Percentiles rank a stretch among this genome's conserved stretches.
These are phyloP conservation scores for Daldinia bambusicola DNA, from an alignment of 495 filamentous ascomycete species.

Conservation along the genomic window DNA sequence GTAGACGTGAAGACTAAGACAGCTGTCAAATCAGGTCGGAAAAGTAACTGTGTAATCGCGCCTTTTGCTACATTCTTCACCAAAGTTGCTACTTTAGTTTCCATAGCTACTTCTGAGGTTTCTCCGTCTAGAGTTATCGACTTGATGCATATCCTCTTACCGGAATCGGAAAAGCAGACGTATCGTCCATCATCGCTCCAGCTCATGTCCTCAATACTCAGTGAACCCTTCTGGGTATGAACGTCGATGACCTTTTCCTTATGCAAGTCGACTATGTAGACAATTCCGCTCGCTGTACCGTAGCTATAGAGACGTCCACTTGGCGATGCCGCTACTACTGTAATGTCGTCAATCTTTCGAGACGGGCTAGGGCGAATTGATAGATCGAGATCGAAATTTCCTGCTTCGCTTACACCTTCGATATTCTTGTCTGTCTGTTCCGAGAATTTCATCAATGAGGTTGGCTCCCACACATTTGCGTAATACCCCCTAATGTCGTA, in stretches of 20 bases:
- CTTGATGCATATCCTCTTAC: slow-evolving; percentile 35
- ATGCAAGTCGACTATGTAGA: slow-evolving; percentile 33
- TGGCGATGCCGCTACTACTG: slow-evolving; percentile 34
- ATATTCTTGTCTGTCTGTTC: slow-evolving; percentile 31
- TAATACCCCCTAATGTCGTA: slow-evolving; percentile 47
- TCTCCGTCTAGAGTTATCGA: not conserved
- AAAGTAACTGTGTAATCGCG: slow-evolving; percentile 16
- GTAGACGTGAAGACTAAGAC: slow-evolving; percentile 6
- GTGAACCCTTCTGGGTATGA: slow-evolving; percentile 21
- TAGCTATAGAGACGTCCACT: slow-evolving; percentile 40
- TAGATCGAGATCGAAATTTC: not conserved
- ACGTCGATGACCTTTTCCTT: slow-evolving; percentile 32
- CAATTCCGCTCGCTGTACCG: slow-evolving; percentile 39
- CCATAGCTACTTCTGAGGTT: not conserved
- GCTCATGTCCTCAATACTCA: slow-evolving; percentile 44
- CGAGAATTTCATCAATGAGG: slow-evolving; percentile 37
- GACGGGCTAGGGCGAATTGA: not conserved
- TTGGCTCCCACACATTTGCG: slow-evolving; percentile 48
- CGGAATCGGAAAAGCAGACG: slow-evolving; percentile 40
- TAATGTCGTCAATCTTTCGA: slow-evolving; percentile 37
- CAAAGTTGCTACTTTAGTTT: not conserved
- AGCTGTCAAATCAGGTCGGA: slow-evolving; percentile 1
- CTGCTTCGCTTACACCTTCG: not conserved
- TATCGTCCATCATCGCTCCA: slow-evolving; percentile 43
- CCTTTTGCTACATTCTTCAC: slow-evolving; percentile 15